phyloP scores from a whole-genome alignment of 2,329 filamentous ascomycete genomes.

The Fusarium tanahbumbuense region DNA sequence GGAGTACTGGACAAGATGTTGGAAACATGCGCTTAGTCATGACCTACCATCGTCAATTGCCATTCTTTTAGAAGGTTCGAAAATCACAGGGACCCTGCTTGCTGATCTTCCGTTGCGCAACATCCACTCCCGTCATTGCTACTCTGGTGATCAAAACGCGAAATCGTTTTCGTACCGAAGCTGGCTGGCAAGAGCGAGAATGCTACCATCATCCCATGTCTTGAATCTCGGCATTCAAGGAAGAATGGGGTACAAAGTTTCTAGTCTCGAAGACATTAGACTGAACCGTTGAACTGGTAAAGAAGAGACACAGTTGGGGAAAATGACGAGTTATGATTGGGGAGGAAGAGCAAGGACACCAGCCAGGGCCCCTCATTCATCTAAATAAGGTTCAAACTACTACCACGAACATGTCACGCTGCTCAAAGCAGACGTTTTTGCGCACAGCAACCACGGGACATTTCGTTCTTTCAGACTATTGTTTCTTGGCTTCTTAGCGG shows the following conservation, averaged over 20 bases:
- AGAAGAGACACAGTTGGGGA: conserved; percentile 9
- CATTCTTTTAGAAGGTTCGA: conserved; percentile 5
- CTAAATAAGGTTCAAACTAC: conserved; percentile 41
- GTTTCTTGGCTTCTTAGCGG: background rate
- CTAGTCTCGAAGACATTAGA: conserved; percentile 3
- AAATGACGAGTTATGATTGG: conserved; percentile 36
- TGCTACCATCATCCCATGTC: conserved; percentile 23
- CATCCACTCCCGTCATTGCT: background rate
- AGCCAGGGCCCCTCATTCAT: conserved; percentile 34
- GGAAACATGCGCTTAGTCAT: conserved; percentile 75
- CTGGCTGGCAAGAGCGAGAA: conserved; percentile 17
- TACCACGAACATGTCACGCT: conserved; percentile 25
- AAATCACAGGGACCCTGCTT: conserved; percentile 5
- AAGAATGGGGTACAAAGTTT: conserved; percentile 10
- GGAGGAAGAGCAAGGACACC: conserved; percentile 15
- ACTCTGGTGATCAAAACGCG: conserved; percentile 1
- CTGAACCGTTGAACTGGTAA: conserved; percentile 30
- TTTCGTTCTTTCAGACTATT: conserved; percentile 7
- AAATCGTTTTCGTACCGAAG: conserved; percentile 17
- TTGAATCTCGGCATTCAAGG: conserved; percentile 29
- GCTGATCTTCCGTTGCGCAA: conserved; percentile 6
- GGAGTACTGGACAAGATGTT: conserved; percentile 94
- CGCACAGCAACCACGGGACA: background rate
- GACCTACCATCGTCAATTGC: background rate
- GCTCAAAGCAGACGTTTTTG: conserved; percentile 12